Evolutionary conservation across 2,329 filamentous ascomycete genomes (phyloP).

Genomic region (Cucurbitaria berberidis): DNA sequence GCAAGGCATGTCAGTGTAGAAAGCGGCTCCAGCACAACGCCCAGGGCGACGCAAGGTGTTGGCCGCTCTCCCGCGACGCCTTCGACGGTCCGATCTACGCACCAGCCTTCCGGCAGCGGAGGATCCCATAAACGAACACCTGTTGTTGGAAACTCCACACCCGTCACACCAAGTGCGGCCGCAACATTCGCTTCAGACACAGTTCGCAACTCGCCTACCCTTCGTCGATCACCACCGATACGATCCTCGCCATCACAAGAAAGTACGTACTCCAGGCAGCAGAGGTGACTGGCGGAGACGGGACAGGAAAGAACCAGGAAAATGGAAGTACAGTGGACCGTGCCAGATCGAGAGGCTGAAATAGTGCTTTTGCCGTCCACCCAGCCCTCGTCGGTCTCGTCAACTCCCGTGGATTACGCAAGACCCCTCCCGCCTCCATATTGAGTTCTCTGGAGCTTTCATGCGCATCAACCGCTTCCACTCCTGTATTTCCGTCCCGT

Average conservation of each 20-base stretch:
- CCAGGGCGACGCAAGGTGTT: constrained; percentile 37
- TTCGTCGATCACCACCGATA: constrained; percentile 40
- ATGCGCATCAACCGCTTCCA: not conserved
- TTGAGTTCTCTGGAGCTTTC: not conserved
- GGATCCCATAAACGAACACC: constrained; percentile 38
- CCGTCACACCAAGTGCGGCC: constrained; percentile 39
- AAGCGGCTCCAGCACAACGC: constrained; percentile 43
- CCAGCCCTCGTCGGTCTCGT: constrained; percentile 31
- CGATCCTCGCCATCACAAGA: constrained; percentile 37
- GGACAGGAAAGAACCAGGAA: constrained; percentile 41
- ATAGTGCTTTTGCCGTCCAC: constrained; percentile 41
- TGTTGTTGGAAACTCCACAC: constrained; percentile 29
- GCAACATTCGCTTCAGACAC: constrained; percentile 33
- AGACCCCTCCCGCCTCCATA: not conserved
- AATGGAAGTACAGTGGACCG: constrained; percentile 47
- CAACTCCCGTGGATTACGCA: constrained; percentile 28
- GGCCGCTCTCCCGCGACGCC: constrained; percentile 42
- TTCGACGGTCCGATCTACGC: constrained; percentile 39
- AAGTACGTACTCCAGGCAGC: constrained; percentile 31
- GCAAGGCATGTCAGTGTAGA: constrained; percentile 37
- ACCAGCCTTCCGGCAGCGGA: constrained; percentile 34
- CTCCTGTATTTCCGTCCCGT: not conserved
- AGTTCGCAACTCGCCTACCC: constrained; percentile 36
- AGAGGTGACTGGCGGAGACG: constrained; percentile 43
- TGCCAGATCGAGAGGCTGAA: constrained; percentile 42